phyloP scores from a whole-genome alignment of 352 stramenopile genomes.

The Phytophthora vignae region DNA sequence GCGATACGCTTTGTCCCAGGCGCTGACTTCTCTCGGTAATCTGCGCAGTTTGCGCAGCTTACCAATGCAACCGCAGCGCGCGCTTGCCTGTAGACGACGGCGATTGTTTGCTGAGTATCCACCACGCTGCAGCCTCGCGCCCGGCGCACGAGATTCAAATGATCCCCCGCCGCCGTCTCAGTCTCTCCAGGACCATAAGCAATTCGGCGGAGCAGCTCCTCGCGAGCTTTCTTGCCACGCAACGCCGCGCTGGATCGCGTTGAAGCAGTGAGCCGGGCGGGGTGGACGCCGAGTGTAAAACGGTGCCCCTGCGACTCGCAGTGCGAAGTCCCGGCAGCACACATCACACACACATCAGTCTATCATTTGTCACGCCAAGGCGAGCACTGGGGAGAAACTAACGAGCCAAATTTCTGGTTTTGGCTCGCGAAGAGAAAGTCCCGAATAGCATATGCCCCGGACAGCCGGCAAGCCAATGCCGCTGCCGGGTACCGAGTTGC shows the following conservation, averaged over 20 bases:
- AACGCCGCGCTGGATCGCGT: background rate
- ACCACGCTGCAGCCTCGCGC: background rate
- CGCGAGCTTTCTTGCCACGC: background rate
- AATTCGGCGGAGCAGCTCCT: background rate
- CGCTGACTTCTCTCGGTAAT: background rate
- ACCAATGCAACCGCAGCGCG: background rate
- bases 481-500: too few species aligned
- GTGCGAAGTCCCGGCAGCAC: background rate
- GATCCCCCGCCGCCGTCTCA: background rate
- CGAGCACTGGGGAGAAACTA: too few species aligned
- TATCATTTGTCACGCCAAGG: too few species aligned
- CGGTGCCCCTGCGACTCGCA: background rate
- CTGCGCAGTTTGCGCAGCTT: background rate
- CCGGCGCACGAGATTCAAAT: constrained; percentile 6
- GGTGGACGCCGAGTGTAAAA: background rate
- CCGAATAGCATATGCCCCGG: too few species aligned
- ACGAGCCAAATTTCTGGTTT: too few species aligned
- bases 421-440: too few species aligned
- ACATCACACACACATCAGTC: background rate
- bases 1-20: constrained; percentile 3
- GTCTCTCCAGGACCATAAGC: background rate
- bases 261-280: constrained; percentile 7
- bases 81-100: background rate
- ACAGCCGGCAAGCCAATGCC: too few species aligned
- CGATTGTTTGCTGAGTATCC: background rate